Base-by-base conservation (phyloP, 805 yeast genomes). In the Nakazawaea pomicola region DNA sequence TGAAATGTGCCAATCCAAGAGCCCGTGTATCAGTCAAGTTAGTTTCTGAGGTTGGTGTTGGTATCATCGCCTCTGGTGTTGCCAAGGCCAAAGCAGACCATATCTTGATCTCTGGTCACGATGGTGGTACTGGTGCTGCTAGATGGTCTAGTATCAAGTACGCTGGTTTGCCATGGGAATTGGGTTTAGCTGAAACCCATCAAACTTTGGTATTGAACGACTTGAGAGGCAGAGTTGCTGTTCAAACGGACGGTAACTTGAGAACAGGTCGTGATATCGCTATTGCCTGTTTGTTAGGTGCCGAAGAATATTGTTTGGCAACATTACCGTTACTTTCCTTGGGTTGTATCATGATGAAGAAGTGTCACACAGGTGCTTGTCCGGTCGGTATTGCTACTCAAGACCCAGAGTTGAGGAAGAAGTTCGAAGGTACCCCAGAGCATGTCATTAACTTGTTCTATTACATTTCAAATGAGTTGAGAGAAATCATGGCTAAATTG, bases 101-200 rank as follows among this genome's bases (percentile, higher is more conserved):
- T 60, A 84, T 91, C 56, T 74, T 91, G 59, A 86, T 91, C 49
- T 86, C 96, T 46, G 98, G 98, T 56, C 97, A 95, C 58, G 98
- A 91, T 65, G 99, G 99, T 77, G 99, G 99, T 71, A 91, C 99
- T 44, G 99, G 99, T 80, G 99, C 99, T 45, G 91, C 96, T 46
- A 79, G 95, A 63, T 87, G 95, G 88, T 90, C 97, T 16, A 93
- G 96, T 61, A 89, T 91, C 61, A 90, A 90, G 62, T 82, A 90
- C 60, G 96, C 99, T 44, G 98, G 99, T 65, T 74, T 91, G 51
- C 98, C 99, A 36, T 91, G 99, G 99, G 99, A 91, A 65, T 76
- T 91, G 54, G 99, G 99, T 59, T 75, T 91, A 49, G 98, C 98
- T 45, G 99, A 91, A 70, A 84, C 98, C 16, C 99, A 91, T 60